Conservation (phyloP, 257 asterid species). For the Nyctanthes arbortristis region DNA sequence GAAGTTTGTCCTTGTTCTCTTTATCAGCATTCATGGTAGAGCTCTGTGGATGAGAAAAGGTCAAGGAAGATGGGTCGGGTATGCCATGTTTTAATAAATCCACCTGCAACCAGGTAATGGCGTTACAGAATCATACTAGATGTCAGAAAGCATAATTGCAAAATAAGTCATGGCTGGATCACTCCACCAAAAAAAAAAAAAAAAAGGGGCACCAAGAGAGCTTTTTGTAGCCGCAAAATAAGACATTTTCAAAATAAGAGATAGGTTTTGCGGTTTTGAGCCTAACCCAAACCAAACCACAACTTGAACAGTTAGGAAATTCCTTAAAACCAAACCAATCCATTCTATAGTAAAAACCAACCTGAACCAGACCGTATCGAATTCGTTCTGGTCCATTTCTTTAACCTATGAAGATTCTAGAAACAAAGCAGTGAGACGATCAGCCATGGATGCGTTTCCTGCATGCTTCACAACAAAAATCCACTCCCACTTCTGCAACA, state of each 20-base stretch:
- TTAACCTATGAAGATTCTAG: too few species aligned
- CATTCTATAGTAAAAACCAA: too few species aligned
- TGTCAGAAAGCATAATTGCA: background rate
- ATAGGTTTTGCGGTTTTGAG: too few species aligned
- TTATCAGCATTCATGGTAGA: constrained; percentile 50
- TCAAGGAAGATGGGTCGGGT: constrained; percentile 85
- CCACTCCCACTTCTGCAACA: too few species aligned
- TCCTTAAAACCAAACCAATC: too few species aligned
- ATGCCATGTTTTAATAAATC: constrained; percentile 82
- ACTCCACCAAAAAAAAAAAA: background rate
- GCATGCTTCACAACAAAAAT: too few species aligned
- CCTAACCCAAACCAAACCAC: too few species aligned
- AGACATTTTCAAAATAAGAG: background rate
- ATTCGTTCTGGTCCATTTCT: too few species aligned
- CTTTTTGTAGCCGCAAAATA: background rate
- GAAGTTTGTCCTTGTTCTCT: constrained; percentile 52
- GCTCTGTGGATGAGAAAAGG: constrained; percentile 60
- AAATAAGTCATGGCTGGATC: background rate
- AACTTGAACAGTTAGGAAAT: too few species aligned
- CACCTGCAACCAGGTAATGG: constrained; percentile 48
- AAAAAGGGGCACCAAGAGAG: background rate
- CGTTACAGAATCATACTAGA: constrained; percentile 12
- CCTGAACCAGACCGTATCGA: too few species aligned
- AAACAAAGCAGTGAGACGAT: too few species aligned
- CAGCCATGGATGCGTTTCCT: too few species aligned